phyloP scores from a whole-genome alignment of 305 asterid species.

The Solanum hybrid region DNA sequence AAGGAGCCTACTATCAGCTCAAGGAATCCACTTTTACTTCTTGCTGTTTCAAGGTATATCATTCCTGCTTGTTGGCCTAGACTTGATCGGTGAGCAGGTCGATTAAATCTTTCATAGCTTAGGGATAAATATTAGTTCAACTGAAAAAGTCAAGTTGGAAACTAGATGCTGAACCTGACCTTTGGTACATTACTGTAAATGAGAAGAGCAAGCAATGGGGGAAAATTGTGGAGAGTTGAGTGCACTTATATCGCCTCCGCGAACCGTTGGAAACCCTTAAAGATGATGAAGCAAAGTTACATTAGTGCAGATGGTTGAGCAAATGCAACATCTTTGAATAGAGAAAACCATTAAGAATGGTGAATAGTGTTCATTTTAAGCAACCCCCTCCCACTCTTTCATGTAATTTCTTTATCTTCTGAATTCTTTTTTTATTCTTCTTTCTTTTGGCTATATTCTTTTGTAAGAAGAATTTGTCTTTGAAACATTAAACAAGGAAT shows the following conservation, averaged over 20 bases:
- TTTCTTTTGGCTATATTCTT: slow-evolving; percentile 44
- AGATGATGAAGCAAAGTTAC: background rate
- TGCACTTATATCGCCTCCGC: background rate
- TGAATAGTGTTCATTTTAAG: slow-evolving; percentile 23
- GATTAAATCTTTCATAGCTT: slow-evolving; percentile 22
- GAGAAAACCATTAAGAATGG: slow-evolving; percentile 13
- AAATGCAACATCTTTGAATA: background rate
- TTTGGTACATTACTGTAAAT: slow-evolving; percentile 3
- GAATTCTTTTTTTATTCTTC: slow-evolving; percentile 34
- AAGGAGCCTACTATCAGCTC: slow-evolving; percentile 77
- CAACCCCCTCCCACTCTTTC: background rate
- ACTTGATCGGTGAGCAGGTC: slow-evolving; percentile 85
- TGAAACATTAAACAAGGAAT: slow-evolving; percentile 15
- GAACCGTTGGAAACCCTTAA: background rate
- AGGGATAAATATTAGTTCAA: slow-evolving; percentile 5
- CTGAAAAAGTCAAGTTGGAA: background rate
- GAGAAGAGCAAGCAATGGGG: background rate
- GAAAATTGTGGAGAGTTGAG: background rate
- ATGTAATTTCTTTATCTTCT: slow-evolving; percentile 10
- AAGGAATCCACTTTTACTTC: slow-evolving; percentile 89
- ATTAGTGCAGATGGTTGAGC: background rate
- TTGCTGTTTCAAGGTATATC: slow-evolving; percentile 90
- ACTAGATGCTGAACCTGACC: slow-evolving; percentile 6
- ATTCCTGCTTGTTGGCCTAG: slow-evolving; percentile 80
- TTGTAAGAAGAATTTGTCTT: slow-evolving; percentile 54